phyloP scores from a whole-genome alignment of 179 eudicot genomes.

The Drosera spatulata region DNA sequence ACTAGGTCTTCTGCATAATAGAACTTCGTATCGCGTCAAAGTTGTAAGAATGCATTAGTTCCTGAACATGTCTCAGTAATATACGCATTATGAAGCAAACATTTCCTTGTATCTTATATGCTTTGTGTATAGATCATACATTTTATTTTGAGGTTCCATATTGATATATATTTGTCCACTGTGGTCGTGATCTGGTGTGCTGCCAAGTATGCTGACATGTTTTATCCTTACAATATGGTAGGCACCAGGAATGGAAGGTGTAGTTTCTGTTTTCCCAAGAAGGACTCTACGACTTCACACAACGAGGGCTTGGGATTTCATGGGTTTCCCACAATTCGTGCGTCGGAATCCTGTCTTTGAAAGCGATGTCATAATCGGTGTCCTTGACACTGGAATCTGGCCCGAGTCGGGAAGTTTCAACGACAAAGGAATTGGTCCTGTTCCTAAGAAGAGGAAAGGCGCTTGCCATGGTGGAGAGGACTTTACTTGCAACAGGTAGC shows the following conservation, averaged over 20 bases:
- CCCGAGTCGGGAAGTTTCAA: conserved; percentile 8
- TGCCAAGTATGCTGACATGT: no score
- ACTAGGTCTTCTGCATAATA: not conserved
- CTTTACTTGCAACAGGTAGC: conserved; percentile 11
- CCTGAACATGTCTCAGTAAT: no score
- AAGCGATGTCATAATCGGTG: conserved; percentile 2
- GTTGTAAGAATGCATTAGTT: no score
- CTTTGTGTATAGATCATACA: no score
- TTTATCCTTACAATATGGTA: no score
- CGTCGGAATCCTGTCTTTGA: not conserved
- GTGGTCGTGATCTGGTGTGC: no score
- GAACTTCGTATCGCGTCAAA: no score
- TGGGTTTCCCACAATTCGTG: not conserved
- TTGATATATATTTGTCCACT: no score
- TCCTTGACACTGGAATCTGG: no score
- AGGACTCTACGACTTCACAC: not conserved
- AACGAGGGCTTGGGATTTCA: conserved; percentile 6
- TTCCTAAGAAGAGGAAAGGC: conserved; percentile 14
- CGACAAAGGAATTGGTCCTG: conserved; percentile 13
- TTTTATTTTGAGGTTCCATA: no score
- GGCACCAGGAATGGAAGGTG: conserved; percentile 1
- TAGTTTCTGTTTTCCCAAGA: conserved; percentile 4
- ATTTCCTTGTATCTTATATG: no score
- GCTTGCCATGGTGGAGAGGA: conserved; percentile 5
- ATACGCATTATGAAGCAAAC: no score